Conservation (phyloP, 352 stramenopile genomes). For the Globisporangium viniferum region DNA sequence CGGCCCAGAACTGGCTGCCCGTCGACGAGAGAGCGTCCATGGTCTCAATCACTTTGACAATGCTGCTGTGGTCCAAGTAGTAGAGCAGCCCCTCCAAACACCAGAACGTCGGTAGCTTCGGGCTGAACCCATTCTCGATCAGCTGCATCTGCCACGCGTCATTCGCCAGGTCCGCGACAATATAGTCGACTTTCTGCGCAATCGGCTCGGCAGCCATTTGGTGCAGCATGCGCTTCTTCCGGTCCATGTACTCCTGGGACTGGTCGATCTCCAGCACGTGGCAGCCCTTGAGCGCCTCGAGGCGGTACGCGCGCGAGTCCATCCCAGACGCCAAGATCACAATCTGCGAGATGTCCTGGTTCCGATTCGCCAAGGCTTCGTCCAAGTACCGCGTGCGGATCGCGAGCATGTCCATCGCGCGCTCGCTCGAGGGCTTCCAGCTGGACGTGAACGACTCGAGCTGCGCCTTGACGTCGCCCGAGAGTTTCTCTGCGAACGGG, state of each 20-base stretch:
- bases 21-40: conserved; percentile 15
- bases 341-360: conserved; percentile 16
- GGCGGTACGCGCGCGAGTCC: conserved; percentile 19
- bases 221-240: conserved; percentile 12
- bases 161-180: conserved; percentile 13
- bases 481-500: conserved; percentile 17
- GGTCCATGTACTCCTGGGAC: conserved; percentile 10
- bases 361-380: conserved; percentile 10
- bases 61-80: conserved; percentile 16
- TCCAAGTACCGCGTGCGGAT: conserved; percentile 24
- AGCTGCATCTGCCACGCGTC: conserved; percentile 19
- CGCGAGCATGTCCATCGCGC: conserved; percentile 13
- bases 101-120: conserved; percentile 17
- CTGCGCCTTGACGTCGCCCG: conserved; percentile 5
- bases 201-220: background rate
- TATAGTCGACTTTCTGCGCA: conserved; percentile 16
- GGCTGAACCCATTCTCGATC: conserved; percentile 8
- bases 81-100: conserved; percentile 20
- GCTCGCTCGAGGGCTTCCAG: conserved; percentile 1
- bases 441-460: conserved; percentile 1
- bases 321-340: conserved; percentile 20
- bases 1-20: conserved; percentile 18
- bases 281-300: conserved; percentile 13
- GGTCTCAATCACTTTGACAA: conserved; percentile 20
- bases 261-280: conserved; percentile 20